A percentile compares a stretch with the other conserved stretches of the same genome.
These are phyloP conservation scores for Enterocytospora artemiae DNA, from an alignment of 371 early-diverging fungal genomes.

Conservation along the genomic window DNA sequence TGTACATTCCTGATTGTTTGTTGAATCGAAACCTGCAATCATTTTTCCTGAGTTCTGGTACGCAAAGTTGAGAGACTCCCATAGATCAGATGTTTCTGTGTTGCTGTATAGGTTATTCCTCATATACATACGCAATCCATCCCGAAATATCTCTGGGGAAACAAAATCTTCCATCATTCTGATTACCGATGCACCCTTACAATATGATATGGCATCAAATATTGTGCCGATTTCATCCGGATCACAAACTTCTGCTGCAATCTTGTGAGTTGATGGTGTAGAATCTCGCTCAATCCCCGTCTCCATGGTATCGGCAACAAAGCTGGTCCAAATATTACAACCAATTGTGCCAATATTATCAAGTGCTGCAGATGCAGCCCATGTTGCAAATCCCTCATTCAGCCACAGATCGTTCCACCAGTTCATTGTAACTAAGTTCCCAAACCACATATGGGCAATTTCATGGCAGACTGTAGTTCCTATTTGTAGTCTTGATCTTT, in stretches of 20 bases:
- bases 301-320: conserved; percentile 64
- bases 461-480: conserved; percentile 78
- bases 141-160: conserved; percentile 60
- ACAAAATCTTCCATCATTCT: conserved; percentile 73
- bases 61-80: conserved; percentile 63
- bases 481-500: conserved; percentile 63
- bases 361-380: conserved; percentile 70
- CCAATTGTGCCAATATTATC: conserved; percentile 62
- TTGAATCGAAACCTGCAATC: too few species aligned
- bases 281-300: conserved; percentile 67
- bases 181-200: conserved; percentile 77
- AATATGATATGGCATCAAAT: conserved; percentile 67
- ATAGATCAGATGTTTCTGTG: conserved; percentile 70
- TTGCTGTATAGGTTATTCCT: conserved; percentile 68
- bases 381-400: conserved; percentile 91
- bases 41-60: conserved; percentile 31
- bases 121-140: conserved; percentile 69
- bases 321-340: conserved; percentile 58
- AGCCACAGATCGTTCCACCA: conserved; percentile 87
- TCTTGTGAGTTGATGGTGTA: conserved; percentile 71
- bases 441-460: conserved; percentile 86
- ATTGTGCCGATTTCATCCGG: conserved; percentile 68
- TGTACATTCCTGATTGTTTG: too few species aligned
- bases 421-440: conserved; percentile 73
- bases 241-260: conserved; percentile 71